Evolutionary conservation across 2,329 filamentous ascomycete species (phyloP).

Genomic region (Neophaeococcomyces mojaviensis): DNA sequence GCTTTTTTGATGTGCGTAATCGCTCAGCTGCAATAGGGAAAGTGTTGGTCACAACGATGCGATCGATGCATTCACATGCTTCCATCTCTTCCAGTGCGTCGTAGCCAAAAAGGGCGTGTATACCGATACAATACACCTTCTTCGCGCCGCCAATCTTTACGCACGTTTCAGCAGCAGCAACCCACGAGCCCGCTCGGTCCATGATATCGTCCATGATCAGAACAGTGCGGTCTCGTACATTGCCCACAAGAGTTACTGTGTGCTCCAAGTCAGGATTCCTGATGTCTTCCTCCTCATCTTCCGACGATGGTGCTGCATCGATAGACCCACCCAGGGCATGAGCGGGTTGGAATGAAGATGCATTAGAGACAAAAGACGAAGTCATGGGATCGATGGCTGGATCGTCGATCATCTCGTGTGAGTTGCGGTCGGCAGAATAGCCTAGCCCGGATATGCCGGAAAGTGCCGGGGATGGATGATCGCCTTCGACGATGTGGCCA

Average conservation of each 20-base stretch:
- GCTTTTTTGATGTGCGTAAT: conserved; percentile 64
- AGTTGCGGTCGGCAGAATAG: conserved; percentile 34
- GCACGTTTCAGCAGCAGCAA: conserved; percentile 82
- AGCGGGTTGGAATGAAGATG: conserved; percentile 62
- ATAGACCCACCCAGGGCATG: conserved; percentile 74
- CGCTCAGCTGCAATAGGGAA: conserved; percentile 80
- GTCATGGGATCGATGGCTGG: conserved; percentile 77
- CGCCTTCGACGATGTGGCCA: conserved; percentile 90
- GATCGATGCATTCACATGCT: conserved; percentile 84
- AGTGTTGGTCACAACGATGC: conserved; percentile 92
- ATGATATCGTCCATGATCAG: conserved; percentile 99
- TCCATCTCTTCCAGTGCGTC: conserved; percentile 86
- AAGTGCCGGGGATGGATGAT: conserved; percentile 70
- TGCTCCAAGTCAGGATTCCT: conserved; percentile 76
- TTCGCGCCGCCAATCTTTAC: conserved; percentile 87
- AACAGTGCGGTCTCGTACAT: conserved; percentile 79
- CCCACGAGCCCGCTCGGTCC: conserved; percentile 94
- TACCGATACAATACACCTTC: conserved; percentile 95
- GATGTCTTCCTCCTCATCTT: conserved; percentile 88
- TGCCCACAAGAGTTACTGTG: conserved; percentile 94
- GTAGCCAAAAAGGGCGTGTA: conserved; percentile 86
- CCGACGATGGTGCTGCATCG: conserved; percentile 73
- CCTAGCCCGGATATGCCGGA: conserved; percentile 50
- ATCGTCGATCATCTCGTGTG: conserved; percentile 41
- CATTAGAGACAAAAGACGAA: conserved; percentile 70